A percentile compares a stretch with the other conserved stretches of the same genome.
Evolutionary conservation across 2,329 filamentous ascomycete genomes (phyloP).

Genomic region (Pseudopyrenochaeta lycopersici): DNA sequence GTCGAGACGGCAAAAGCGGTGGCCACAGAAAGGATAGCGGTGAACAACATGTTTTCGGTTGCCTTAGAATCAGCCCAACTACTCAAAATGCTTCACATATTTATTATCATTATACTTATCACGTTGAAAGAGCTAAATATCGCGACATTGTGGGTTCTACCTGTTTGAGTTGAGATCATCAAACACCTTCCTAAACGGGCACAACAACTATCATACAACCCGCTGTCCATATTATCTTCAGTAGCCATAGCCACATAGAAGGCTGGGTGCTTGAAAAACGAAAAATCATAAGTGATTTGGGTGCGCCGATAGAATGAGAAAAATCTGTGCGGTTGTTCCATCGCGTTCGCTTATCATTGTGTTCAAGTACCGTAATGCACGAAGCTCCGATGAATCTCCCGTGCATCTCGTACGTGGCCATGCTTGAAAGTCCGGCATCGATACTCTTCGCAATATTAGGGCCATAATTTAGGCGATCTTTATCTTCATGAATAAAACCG

Average conservation of each 20-base stretch:
- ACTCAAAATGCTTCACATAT: background rate
- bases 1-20: constrained; percentile 10
- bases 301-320: background rate
- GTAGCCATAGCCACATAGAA: background rate
- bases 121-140: constrained; percentile 7
- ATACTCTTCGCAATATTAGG: too few relatives aligned
- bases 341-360: too few relatives aligned
- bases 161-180: constrained; percentile 9
- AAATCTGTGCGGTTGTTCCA: too few relatives aligned
- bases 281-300: background rate
- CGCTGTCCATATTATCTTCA: background rate
- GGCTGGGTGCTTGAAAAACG: background rate
- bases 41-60: constrained; percentile 14
- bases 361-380: too few relatives aligned
- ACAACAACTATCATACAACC: background rate
- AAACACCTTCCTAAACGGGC: constrained; percentile 11
- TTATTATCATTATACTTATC: background rate
- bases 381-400: too few relatives aligned
- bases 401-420: too few relatives aligned
- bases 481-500: too few relatives aligned
- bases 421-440: too few relatives aligned
- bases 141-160: constrained; percentile 9
- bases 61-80: accelerated
- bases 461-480: too few relatives aligned
- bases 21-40: constrained; percentile 8